phyloP scores from a whole-genome alignment of 306 rosid species.

The Citrullus amarus region DNA sequence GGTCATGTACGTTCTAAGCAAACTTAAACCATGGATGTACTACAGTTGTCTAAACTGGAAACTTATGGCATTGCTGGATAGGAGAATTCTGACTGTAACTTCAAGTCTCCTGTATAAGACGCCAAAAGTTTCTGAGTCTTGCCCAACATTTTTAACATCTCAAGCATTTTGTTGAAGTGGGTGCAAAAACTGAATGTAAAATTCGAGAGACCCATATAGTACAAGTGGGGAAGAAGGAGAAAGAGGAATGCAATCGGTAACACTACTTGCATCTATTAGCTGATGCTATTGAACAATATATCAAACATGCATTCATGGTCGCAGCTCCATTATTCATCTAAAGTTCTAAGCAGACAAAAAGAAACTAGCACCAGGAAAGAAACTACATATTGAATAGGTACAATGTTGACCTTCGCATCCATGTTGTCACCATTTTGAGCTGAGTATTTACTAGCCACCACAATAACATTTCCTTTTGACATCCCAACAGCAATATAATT shows the following conservation, averaged over 20 bases:
- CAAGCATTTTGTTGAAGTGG: background rate
- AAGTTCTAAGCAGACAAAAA: background rate
- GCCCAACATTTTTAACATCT: background rate
- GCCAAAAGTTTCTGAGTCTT: background rate
- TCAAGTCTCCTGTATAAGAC: background rate
- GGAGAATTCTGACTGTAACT: background rate
- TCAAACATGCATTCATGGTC: background rate
- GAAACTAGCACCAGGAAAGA: background rate
- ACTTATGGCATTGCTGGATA: background rate
- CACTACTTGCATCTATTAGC: background rate
- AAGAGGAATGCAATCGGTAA: background rate
- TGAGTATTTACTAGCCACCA: slow-evolving; percentile 73
- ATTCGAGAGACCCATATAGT: background rate
- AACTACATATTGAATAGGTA: background rate
- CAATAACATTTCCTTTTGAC: slow-evolving; percentile 68
- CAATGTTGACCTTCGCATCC: slow-evolving; percentile 60
- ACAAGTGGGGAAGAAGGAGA: background rate
- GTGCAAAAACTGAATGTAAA: background rate
- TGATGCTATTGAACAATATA: background rate
- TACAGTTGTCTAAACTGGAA: background rate
- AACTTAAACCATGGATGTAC: background rate
- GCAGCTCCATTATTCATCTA: background rate
- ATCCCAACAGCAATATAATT: slow-evolving; percentile 85
- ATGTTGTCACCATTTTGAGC: slow-evolving; percentile 56
- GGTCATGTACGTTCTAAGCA: background rate